phyloP scores from a whole-genome alignment of 2,329 filamentous ascomycete genomes.

The Clarireedia paspali region DNA sequence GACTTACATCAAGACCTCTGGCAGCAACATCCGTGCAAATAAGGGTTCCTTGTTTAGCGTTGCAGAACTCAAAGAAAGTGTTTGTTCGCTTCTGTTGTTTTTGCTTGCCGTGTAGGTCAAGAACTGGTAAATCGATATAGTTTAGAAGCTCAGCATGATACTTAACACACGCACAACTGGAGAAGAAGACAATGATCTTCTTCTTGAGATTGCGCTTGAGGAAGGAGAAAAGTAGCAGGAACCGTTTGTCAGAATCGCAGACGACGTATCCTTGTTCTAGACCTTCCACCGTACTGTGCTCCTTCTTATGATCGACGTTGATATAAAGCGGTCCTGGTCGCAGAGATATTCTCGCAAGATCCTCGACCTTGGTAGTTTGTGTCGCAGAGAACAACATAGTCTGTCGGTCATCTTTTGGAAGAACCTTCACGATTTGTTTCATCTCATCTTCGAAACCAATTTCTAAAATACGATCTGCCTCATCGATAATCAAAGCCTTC shows the following conservation, averaged over 20 bases:
- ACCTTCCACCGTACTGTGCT: constrained; percentile 86
- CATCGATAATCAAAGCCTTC: constrained; percentile 87
- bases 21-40: constrained; percentile 97
- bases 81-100: constrained; percentile 99
- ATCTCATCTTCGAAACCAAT: constrained; percentile 99
- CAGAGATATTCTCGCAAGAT: constrained; percentile 88
- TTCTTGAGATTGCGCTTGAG: constrained; percentile 79
- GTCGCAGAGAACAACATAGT: constrained; percentile 99
- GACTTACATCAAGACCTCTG: constrained; percentile 73
- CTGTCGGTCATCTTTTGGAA: constrained; percentile 79
- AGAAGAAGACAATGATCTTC: constrained; percentile 97
- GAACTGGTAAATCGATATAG: constrained; percentile 88
- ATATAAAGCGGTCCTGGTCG: constrained; percentile 89
- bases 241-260: constrained; percentile 88
- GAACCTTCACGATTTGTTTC: constrained; percentile 89
- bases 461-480: constrained; percentile 93
- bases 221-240: constrained; percentile 90
- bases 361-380: constrained; percentile 97
- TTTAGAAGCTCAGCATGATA: constrained; percentile 95
- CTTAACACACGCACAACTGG: constrained; percentile 85
- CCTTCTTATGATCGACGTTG: constrained; percentile 86
- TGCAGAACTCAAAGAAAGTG: constrained; percentile 95
- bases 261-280: constrained; percentile 94
- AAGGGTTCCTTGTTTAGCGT: constrained; percentile 75
- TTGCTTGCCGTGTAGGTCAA: constrained; percentile 87